phyloP scores from a whole-genome alignment of 2,329 filamentous ascomycete genomes.

The Fusarium napiforme region DNA sequence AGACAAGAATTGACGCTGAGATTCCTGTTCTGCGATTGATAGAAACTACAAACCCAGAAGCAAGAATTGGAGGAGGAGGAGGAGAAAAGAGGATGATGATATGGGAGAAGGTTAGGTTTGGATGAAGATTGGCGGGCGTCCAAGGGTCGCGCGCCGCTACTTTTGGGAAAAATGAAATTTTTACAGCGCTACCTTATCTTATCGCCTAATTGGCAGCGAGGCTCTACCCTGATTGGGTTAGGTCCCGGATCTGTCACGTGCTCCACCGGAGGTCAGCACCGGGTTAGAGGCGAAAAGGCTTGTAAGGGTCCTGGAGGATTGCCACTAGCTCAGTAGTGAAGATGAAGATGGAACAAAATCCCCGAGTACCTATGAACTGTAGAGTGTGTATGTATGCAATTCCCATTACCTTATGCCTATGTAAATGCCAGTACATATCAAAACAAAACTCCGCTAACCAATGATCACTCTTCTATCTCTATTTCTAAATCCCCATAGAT shows the following conservation, averaged over 20 bases:
- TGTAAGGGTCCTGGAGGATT: neutral
- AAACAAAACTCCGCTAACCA: neutral
- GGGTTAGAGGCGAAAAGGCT: neutral
- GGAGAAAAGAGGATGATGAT: slow-evolving; percentile 10
- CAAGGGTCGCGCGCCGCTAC: slow-evolving; percentile 25
- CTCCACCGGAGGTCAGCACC: neutral
- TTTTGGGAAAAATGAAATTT: slow-evolving; percentile 18
- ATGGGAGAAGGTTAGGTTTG: slow-evolving; percentile 22
- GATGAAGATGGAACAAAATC: neutral
- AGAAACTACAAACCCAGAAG: slow-evolving; percentile 8
- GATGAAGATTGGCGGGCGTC: slow-evolving; percentile 27
- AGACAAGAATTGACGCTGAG: slow-evolving; percentile 4
- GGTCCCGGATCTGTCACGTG: slow-evolving; percentile 18
- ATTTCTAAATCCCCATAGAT: slow-evolving; percentile 15
- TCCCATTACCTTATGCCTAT: neutral
- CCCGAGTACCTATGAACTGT: neutral
- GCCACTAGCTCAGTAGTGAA: neutral
- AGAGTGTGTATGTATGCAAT: neutral
- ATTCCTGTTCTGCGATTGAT: slow-evolving; percentile 20
- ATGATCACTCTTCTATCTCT: slow-evolving; percentile 1
- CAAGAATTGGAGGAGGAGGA: slow-evolving; percentile 13
- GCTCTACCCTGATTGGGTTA: slow-evolving; percentile 9
- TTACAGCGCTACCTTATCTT: slow-evolving; percentile 24
- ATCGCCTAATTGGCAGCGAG: slow-evolving; percentile 4
- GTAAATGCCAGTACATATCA: neutral